These are phyloP conservation scores for Xylariaceae sp. DNA, from an alignment of 2,329 filamentous ascomycete genomes.

Conservation along the genomic window DNA sequence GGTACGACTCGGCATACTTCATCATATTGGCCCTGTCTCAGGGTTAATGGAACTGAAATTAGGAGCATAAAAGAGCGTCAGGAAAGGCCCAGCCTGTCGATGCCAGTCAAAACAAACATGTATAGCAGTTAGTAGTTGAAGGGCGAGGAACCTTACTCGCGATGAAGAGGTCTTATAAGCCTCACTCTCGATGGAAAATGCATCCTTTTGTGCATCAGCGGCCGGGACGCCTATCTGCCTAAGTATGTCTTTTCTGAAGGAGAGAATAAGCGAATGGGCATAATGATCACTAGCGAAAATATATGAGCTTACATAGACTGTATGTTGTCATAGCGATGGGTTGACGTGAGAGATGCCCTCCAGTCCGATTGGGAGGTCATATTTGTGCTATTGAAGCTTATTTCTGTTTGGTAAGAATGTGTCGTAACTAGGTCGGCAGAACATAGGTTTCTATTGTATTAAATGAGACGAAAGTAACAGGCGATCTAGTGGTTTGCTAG, in stretches of 20 bases:
- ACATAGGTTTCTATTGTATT: too few relatives aligned
- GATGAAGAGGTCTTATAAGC: constrained; percentile 65
- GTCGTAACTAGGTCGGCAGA: too few relatives aligned
- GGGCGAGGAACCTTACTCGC: constrained; percentile 53
- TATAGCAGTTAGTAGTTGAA: not conserved
- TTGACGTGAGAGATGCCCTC: constrained; percentile 60
- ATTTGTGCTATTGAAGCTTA: constrained; percentile 17
- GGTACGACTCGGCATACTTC: constrained; percentile 46
- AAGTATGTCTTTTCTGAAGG: constrained; percentile 38
- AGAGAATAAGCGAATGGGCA: constrained; percentile 20
- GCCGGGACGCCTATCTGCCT: constrained; percentile 29
- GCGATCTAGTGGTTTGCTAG: too few relatives aligned
- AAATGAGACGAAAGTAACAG: too few relatives aligned
- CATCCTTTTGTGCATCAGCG: constrained; percentile 48
- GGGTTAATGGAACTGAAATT: constrained; percentile 10
- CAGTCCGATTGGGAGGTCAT: constrained; percentile 50
- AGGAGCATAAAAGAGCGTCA: not conserved
- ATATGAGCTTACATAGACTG: constrained; percentile 62
- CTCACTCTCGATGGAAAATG: constrained; percentile 70
- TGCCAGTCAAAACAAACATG: not conserved
- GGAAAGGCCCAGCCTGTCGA: constrained; percentile 6
- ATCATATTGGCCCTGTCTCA: constrained; percentile 64
- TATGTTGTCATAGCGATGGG: constrained; percentile 68
- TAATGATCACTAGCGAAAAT: not conserved
- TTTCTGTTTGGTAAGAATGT: not conserved